phyloP scores from a whole-genome alignment of 306 rosid species.

The Hippophae rhamnoides region DNA sequence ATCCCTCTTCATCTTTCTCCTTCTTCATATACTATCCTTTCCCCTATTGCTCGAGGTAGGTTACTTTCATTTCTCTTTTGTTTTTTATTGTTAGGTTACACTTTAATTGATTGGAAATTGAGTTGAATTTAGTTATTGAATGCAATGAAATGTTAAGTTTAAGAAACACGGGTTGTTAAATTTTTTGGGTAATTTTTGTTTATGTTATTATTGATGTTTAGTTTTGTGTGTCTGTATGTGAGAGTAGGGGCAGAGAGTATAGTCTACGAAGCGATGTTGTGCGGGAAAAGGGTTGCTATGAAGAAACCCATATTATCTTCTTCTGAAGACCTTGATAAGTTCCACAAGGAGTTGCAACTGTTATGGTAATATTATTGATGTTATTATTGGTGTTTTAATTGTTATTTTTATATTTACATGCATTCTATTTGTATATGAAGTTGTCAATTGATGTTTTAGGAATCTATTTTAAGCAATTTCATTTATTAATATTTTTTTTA shows the following conservation, averaged over 20 bases:
- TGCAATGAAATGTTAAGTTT: neutral
- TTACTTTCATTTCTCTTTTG: neutral
- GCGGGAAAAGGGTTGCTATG: constrained; percentile 66
- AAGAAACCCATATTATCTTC: constrained; percentile 75
- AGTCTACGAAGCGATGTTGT: constrained; percentile 71
- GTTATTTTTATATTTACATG: neutral
- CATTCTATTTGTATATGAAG: neutral
- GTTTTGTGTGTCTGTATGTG: neutral
- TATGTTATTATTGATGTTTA: too few relatives aligned
- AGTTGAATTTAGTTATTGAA: neutral
- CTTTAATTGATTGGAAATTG: neutral
- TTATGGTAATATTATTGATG: constrained; percentile 39
- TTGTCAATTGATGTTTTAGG: neutral
- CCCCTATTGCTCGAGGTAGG: constrained; percentile 75
- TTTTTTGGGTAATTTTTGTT: neutral
- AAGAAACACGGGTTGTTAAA: too few relatives aligned
- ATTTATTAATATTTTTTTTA: neutral
- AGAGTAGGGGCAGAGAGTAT: constrained; percentile 72
- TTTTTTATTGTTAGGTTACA: neutral
- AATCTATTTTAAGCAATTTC: constrained; percentile 2
- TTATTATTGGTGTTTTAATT: neutral
- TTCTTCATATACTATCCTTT: constrained; percentile 56
- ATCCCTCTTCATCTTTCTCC: constrained; percentile 83
- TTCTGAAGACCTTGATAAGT: constrained; percentile 67
- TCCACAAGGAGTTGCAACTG: constrained; percentile 78